Evolutionary conservation across 164 flowering plant genomes (phyloP).

Genomic region (Berberis vulgaris): DNA sequence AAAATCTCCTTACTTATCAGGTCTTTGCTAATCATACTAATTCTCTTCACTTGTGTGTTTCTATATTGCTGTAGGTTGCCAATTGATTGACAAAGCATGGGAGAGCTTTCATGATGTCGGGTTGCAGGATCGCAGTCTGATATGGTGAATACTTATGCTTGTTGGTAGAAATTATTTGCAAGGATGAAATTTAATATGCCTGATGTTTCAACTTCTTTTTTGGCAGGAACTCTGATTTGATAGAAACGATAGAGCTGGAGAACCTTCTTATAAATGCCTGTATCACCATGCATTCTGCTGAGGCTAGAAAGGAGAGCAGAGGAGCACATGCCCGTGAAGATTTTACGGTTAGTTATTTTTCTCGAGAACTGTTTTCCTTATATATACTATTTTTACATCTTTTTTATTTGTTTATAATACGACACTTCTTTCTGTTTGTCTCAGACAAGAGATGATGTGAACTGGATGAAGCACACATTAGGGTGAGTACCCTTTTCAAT

Average conservation of each 20-base stretch:
- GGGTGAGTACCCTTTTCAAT: constrained; percentile 47
- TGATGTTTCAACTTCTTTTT: constrained; percentile 2
- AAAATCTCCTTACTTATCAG: background rate
- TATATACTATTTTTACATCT: background rate
- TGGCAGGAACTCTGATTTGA: constrained; percentile 91
- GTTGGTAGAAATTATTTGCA: background rate
- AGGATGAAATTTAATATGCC: background rate
- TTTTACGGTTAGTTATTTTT: constrained; percentile 54
- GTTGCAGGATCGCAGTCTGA: constrained; percentile 75
- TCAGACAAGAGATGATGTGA: constrained; percentile 94
- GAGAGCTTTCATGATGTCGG: constrained; percentile 83
- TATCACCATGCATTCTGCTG: constrained; percentile 98
- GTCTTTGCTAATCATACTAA: background rate
- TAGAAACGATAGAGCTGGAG: constrained; percentile 89
- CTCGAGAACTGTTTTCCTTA: background rate
- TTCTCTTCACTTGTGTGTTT: background rate
- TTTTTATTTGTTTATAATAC: background rate
- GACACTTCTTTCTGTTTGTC: constrained; percentile 8
- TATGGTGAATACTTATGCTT: constrained; percentile 47
- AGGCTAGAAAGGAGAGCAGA: constrained; percentile 96
- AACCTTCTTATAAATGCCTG: constrained; percentile 93
- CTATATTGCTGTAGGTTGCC: constrained; percentile 43
- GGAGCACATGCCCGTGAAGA: constrained; percentile 99
- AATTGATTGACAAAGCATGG: constrained; percentile 84
- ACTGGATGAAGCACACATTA: constrained; percentile 94